phyloP scores from a whole-genome alignment of 371 early-diverging fungal genomes.

The Zopfochytrium polystomum region DNA sequence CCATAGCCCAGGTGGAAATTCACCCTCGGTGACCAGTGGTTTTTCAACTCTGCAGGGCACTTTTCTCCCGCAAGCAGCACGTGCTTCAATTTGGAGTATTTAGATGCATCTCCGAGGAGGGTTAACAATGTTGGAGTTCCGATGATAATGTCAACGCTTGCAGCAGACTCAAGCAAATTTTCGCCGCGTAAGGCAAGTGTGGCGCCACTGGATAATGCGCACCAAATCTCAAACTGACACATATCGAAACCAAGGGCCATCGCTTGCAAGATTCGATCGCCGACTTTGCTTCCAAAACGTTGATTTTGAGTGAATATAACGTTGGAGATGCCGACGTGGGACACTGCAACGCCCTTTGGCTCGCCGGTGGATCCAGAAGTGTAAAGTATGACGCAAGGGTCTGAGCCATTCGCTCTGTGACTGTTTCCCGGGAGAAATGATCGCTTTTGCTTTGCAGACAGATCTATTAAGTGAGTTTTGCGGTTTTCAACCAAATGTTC shows the following conservation, averaged over 20 bases:
- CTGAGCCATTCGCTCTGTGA: neutral
- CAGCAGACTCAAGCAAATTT: neutral
- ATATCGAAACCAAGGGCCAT: slow-evolving; percentile 18
- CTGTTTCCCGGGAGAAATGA: too few relatives aligned
- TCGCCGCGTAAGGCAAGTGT: slow-evolving; percentile 26
- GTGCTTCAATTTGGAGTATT: slow-evolving; percentile 13
- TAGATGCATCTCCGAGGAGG: slow-evolving; percentile 5
- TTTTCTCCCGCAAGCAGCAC: slow-evolving; percentile 22
- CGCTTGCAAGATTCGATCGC: slow-evolving; percentile 15
- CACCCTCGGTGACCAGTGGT: slow-evolving; percentile 17
- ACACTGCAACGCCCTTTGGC: slow-evolving; percentile 32
- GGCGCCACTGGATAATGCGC: slow-evolving; percentile 16
- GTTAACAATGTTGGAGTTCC: slow-evolving; percentile 28
- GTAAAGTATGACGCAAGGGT: slow-evolving; percentile 9
- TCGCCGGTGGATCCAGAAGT: slow-evolving; percentile 36
- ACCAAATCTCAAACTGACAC: slow-evolving; percentile 7
- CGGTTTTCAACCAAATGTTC: too few relatives aligned
- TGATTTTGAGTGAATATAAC: neutral
- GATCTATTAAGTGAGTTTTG: too few relatives aligned
- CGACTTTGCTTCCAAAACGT: neutral
- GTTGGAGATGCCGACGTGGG: slow-evolving; percentile 2
- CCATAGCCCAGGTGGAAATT: slow-evolving; percentile 2
- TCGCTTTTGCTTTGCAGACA: too few relatives aligned
- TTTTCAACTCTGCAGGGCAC: slow-evolving; percentile 15
- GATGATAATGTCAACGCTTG: slow-evolving; percentile 5